phyloP scores from a whole-genome alignment of 305 asterid genomes.

The Stenogyne calaminthoides region DNA sequence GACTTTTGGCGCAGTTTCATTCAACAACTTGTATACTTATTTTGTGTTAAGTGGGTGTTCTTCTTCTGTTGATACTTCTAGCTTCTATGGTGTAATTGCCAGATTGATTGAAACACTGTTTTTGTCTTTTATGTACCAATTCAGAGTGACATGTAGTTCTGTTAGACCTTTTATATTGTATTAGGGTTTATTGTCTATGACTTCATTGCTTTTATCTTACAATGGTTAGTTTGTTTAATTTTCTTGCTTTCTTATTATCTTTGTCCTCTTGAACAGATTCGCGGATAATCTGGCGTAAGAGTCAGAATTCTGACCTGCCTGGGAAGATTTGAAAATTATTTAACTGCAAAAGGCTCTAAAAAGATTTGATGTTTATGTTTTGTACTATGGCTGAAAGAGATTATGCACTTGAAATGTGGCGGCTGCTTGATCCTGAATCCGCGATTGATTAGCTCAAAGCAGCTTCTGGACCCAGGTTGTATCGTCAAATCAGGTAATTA shows the following conservation, averaged over 20 bases:
- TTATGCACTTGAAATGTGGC: conserved; percentile 98
- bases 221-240: conserved; percentile 22
- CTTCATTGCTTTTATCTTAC: conserved; percentile 3
- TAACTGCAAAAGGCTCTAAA: conserved; percentile 94
- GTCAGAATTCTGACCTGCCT: conserved; percentile 97
- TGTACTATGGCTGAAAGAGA: conserved; percentile 99
- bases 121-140: background rate
- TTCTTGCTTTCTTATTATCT: conserved; percentile 31
- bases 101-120: background rate
- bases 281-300: conserved; percentile 96
- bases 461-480: conserved; percentile 83
- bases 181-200: conserved; percentile 5
- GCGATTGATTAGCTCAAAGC: conserved; percentile 64
- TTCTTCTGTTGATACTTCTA: conserved; percentile 20
- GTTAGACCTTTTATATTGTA: background rate
- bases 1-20: conserved; percentile 18
- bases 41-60: conserved; percentile 22
- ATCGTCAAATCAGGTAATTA: conserved; percentile 78
- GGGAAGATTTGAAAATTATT: conserved; percentile 92
- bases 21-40: conserved; percentile 20
- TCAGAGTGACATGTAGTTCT: background rate
- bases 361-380: conserved; percentile 94
- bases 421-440: conserved; percentile 94
- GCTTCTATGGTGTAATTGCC: background rate
- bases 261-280: conserved; percentile 57